Percentiles rank a stretch among this genome's conserved stretches.
Evolutionary conservation across 2,329 filamentous ascomycete genomes (phyloP).

Genomic region (Chalaropsis ovoidea): DNA sequence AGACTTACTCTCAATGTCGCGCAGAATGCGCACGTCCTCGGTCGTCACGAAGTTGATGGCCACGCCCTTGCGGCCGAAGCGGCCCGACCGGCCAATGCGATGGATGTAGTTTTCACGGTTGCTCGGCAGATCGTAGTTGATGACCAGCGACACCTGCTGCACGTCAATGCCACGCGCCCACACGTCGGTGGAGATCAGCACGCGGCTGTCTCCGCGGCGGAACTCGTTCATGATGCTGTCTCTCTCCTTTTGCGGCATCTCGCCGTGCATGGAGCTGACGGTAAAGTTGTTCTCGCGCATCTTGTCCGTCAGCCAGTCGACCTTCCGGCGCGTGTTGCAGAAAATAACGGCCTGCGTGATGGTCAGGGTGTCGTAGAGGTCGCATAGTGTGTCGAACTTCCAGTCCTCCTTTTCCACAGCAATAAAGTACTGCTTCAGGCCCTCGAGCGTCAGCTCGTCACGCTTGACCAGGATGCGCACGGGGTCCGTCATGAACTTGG

Average conservation of each 20-base stretch:
- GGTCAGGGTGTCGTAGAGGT: constrained; percentile 96
- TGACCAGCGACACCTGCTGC: constrained; percentile 93
- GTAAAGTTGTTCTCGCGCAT: constrained; percentile 99
- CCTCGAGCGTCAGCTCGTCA: constrained; percentile 95
- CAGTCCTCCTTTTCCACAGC: constrained; percentile 99
- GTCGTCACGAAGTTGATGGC: constrained; percentile 99
- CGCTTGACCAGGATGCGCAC: constrained; percentile 95
- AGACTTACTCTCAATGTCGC: constrained; percentile 81
- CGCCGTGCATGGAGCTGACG: constrained; percentile 95
- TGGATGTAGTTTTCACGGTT: constrained; percentile 99
- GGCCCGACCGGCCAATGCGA: constrained; percentile 87
- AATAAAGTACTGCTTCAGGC: constrained; percentile 98
- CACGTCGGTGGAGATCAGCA: constrained; percentile 93
- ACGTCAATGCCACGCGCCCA: constrained; percentile 98
- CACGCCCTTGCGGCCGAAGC: constrained; percentile 96
- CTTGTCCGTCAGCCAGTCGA: constrained; percentile 98
- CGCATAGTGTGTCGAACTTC: constrained; percentile 98
- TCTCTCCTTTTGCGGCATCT: constrained; percentile 97
- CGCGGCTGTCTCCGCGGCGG: constrained; percentile 87
- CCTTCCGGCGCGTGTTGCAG: constrained; percentile 98
- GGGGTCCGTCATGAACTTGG: constrained; percentile 98
- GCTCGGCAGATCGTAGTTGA: constrained; percentile 96
- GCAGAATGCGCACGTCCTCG: constrained; percentile 92
- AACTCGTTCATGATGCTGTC: constrained; percentile 99
- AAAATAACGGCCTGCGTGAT: constrained; percentile 99